These are phyloP conservation scores for Apophysomyces trapeziformis DNA, from an alignment of 371 early-diverging fungal species.

Conservation along the genomic window DNA sequence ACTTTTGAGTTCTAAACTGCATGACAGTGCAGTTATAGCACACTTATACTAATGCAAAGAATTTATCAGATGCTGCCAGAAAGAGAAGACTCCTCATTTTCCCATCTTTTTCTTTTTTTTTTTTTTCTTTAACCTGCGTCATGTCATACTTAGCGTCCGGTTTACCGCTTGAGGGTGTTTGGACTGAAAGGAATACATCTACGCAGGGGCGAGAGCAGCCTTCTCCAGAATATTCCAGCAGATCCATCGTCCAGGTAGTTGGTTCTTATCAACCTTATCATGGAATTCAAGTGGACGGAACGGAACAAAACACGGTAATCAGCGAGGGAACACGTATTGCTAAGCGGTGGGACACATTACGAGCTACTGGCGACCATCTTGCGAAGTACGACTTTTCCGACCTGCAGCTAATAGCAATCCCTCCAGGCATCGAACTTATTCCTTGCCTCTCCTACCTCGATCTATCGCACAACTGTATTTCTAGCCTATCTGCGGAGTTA, in stretches of 20 bases:
- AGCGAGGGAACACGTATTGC: too few species aligned
- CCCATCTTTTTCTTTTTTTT: neutral
- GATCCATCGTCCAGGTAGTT: neutral
- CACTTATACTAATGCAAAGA: neutral
- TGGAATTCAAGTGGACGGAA: too few species aligned
- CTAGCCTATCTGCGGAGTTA: conserved; percentile 42
- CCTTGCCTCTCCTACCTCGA: conserved; percentile 54
- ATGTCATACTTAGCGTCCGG: conserved; percentile 2
- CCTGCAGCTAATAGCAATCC: conserved; percentile 35
- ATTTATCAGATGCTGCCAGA: neutral
- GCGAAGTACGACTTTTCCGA: too few species aligned
- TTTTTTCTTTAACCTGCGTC: neutral
- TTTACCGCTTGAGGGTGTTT: neutral
- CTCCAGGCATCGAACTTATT: conserved; percentile 43
- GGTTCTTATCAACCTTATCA: too few species aligned
- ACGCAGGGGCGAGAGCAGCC: neutral
- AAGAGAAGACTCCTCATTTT: too few species aligned
- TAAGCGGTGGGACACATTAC: too few species aligned
- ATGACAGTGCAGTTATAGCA: neutral
- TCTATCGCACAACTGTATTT: conserved; percentile 48
- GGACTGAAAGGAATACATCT: neutral
- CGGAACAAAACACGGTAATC: too few species aligned
- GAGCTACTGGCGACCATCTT: too few species aligned
- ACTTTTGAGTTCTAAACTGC: conserved; percentile 3
- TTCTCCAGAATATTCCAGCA: neutral